Evolutionary conservation across 2,329 filamentous ascomycete species (phyloP).

Genomic region (Tolypocladium ophioglossoides): DNA sequence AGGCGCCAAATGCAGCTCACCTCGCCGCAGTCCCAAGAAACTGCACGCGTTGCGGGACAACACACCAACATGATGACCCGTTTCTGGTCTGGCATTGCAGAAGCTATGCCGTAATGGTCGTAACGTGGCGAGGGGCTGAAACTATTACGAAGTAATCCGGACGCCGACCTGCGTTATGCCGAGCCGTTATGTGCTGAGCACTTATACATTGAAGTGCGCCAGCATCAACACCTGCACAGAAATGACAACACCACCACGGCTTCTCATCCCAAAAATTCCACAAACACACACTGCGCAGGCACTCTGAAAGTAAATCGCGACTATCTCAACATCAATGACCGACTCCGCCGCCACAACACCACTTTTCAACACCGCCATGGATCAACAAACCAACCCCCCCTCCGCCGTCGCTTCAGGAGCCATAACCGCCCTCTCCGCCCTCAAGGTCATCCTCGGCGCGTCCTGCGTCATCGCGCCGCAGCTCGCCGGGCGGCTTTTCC

Average conservation of each 20-base stretch:
- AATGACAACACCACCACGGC: not conserved
- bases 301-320: no score
- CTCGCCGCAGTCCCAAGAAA: not conserved
- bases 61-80: not conserved
- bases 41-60: not conserved
- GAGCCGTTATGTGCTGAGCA: not conserved
- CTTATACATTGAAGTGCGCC: not conserved
- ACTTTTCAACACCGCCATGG: not conserved
- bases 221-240: not conserved
- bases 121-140: not conserved
- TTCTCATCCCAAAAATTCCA: not conserved
- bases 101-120: not conserved
- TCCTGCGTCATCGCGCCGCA: not conserved
- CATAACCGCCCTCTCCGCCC: not conserved
- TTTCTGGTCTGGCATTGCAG: not conserved
- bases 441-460: not conserved
- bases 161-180: not conserved
- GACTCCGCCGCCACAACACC: not conserved
- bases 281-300: not conserved
- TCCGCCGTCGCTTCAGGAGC: not conserved
- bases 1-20: no score
- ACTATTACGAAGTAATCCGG: no score
- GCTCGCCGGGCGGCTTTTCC: not conserved
- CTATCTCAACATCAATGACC: not conserved
- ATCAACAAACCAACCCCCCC: not conserved